Evolutionary conservation across 73 alveolate species (phyloP).

Genomic region (Uronychia binucleata): DNA sequence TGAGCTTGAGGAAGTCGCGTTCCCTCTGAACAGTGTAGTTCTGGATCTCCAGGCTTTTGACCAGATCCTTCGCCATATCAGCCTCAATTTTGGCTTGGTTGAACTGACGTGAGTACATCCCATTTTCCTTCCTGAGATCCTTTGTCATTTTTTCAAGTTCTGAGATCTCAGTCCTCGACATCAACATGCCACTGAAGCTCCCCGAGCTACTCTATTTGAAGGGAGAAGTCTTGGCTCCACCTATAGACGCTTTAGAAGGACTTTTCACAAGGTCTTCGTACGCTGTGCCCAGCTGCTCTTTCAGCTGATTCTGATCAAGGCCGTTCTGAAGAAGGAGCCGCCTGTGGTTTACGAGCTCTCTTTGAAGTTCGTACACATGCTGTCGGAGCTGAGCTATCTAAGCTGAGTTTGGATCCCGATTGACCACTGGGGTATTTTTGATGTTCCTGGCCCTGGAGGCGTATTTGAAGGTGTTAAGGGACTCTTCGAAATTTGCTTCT

Average conservation of each 20-base stretch:
- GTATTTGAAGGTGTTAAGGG: constrained; percentile 94
- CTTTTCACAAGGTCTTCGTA: not conserved
- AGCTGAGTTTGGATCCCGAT: constrained; percentile 87
- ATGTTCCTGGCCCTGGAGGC: constrained; percentile 96
- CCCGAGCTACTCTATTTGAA: no score
- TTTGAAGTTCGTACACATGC: constrained; percentile 88
- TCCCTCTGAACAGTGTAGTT: constrained; percentile 21
- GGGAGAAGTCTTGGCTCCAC: not conserved
- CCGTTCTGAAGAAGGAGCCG: constrained; percentile 71
- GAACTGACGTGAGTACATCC: not conserved
- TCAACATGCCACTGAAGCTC: not conserved
- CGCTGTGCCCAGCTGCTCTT: not conserved
- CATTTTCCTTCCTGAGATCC: constrained; percentile 29
- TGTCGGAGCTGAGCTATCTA: constrained; percentile 79
- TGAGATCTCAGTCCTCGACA: constrained; percentile 21
- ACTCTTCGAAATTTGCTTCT: constrained; percentile 92
- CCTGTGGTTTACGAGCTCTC: constrained; percentile 80
- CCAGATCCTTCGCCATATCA: not conserved
- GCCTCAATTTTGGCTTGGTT: constrained; percentile 11
- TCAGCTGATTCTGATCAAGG: constrained; percentile 30
- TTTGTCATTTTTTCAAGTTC: constrained; percentile 30
- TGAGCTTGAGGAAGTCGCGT: constrained; percentile 50
- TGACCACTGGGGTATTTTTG: constrained; percentile 86
- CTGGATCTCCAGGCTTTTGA: constrained; percentile 7
- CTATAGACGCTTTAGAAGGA: not conserved